phyloP scores from a whole-genome alignment of 2,329 filamentous ascomycete genomes.

The Knoxdaviesia capensis region DNA sequence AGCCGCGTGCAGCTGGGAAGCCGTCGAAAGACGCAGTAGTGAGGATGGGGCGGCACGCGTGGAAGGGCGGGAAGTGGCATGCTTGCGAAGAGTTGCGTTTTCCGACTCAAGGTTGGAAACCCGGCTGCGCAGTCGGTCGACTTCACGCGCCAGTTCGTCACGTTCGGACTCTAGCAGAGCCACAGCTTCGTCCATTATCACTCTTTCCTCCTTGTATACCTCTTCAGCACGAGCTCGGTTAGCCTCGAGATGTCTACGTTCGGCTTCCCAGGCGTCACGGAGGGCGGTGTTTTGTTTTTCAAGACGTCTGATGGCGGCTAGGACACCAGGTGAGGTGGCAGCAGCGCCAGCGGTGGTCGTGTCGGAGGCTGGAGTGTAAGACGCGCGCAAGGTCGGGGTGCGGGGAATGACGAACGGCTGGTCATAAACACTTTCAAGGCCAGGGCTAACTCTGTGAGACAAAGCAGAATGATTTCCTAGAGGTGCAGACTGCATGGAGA shows the following conservation, averaged over 20 bases:
- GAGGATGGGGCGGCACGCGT: no score
- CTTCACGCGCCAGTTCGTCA: slow-evolving; percentile 17
- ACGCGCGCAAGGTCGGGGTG: no score
- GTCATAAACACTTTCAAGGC: no score
- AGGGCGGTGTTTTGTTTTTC: slow-evolving; percentile 21
- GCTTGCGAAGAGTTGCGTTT: slow-evolving; percentile 12
- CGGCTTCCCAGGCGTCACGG: slow-evolving; percentile 30
- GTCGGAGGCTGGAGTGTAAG: no score
- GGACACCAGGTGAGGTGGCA: no score
- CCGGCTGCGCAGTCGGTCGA: slow-evolving; percentile 19
- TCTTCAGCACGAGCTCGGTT: slow-evolving; percentile 31
- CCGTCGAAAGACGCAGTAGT: no score
- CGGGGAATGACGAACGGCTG: no score
- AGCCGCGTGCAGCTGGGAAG: no score
- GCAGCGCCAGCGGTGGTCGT: no score
- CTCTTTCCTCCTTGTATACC: slow-evolving; percentile 32
- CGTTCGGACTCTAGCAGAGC: slow-evolving; percentile 25
- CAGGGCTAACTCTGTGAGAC: no score
- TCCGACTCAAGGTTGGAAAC: slow-evolving; percentile 16
- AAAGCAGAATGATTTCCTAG: no score
- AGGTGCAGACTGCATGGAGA: no score
- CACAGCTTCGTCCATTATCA: slow-evolving; percentile 30
- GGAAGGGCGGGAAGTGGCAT: background rate
- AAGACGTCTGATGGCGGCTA: slow-evolving; percentile 14
- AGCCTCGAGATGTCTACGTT: slow-evolving; percentile 31